phyloP scores from a whole-genome alignment of 2,329 filamentous ascomycete genomes.

The Cladosporium sp. region DNA sequence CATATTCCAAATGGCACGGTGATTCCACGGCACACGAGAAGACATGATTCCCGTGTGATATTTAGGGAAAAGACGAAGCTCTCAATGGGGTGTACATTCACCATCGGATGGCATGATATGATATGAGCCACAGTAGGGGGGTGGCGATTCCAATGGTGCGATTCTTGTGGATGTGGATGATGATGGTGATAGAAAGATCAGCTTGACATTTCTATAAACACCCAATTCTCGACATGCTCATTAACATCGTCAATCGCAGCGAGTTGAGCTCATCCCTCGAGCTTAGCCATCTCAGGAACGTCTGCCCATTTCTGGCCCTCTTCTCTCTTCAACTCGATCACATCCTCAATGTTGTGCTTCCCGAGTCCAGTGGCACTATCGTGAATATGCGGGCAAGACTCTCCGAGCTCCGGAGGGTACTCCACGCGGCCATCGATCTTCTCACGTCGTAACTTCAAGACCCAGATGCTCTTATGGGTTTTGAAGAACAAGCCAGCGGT shows the following conservation, averaged over 20 bases:
- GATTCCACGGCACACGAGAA: not conserved
- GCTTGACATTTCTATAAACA: not conserved
- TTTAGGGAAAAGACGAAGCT: not conserved
- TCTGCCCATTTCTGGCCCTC: slow-evolving; percentile 24
- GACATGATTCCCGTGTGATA: not conserved
- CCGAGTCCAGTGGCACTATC: slow-evolving; percentile 29
- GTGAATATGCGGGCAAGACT: slow-evolving; percentile 31
- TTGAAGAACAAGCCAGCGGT: slow-evolving; percentile 36
- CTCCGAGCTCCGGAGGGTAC: slow-evolving; percentile 26
- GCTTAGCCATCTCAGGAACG: slow-evolving; percentile 21
- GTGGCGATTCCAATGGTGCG: not conserved
- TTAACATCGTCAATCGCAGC: not conserved
- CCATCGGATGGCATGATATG: not conserved
- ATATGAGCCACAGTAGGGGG: not conserved
- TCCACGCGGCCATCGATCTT: slow-evolving; percentile 30
- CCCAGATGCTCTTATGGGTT: slow-evolving; percentile 26
- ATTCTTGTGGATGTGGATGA: not conserved
- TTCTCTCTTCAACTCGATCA: slow-evolving; percentile 29
- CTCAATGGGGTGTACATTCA: not conserved
- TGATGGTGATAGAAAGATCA: not conserved
- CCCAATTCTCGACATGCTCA: not conserved
- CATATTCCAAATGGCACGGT: not conserved
- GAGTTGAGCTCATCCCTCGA: slow-evolving; percentile 7
- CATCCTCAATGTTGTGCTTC: slow-evolving; percentile 28
- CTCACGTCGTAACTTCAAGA: slow-evolving; percentile 30